Base-by-base conservation (phyloP, 371 early-diverging fungal genomes). In the Saksenaea vasiformis region DNA sequence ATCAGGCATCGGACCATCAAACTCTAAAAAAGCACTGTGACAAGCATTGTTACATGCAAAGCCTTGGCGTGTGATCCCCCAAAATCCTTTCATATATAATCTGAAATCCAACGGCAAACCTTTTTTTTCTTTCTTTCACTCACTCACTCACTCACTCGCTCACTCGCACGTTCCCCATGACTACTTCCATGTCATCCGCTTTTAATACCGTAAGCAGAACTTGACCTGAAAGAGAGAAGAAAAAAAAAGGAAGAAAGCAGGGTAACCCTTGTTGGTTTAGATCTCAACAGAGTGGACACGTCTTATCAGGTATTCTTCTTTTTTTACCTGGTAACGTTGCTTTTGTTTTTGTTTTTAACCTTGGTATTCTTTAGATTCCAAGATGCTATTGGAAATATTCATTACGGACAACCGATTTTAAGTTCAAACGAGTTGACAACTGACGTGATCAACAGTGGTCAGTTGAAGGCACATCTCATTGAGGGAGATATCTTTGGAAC, bases 321-420 rank as follows among this genome's bases (percentile, higher is more conserved):
- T 17, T 31, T 22, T 7, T 47, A n/a, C 15, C 5, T 17, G 5
- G 19, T n/a, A 41, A 8, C 14, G 9, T 19, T 2, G n/a, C 10
- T 22, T 22, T 47, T 47, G 17, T 41, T n/a, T n/a, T n/a, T n/a
- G n/a, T n/a, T n/a, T n/a, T 64, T 37, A 19, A 8, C n/a, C 15
- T 5, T 60, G 24, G 1, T 28, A n/a, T 14, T 54, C 7, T 24
- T 28, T 37, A 84, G 84, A 39, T 84, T 84, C 54, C 57, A 76
- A 55, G 79, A 77, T 43, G 68, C 73, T 26, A 71, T 79, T 56
- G 79, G 83, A 15, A 80, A 79, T 55, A 66, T 76, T 19, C 74
- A 77, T 43, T 70, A 71, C 1, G 85, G 85, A 2, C 77, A 85
- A 60, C 85, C 83, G 5, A 62, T 69, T 56, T 62, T 62, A 26